Conservation (phyloP, 2,329 filamentous ascomycete species). For the Pseudofabraea citricarpa region DNA sequence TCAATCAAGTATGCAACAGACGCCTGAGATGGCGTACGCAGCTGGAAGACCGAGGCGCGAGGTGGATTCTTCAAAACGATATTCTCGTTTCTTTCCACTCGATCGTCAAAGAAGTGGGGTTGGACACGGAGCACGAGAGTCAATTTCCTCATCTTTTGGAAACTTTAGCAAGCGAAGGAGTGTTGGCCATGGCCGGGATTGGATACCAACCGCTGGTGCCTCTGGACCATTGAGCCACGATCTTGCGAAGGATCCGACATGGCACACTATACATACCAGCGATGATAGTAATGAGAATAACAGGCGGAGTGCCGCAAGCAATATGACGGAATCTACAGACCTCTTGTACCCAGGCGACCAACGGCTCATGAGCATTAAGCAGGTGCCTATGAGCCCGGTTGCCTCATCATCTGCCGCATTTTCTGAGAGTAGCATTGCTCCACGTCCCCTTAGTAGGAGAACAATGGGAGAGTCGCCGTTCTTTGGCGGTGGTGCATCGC, state of each 20-base stretch:
- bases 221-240: slow-evolving; percentile 2
- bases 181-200: slow-evolving; percentile 22
- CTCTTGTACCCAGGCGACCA: slow-evolving; percentile 4
- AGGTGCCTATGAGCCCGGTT: slow-evolving; percentile 15
- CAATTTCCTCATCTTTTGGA: slow-evolving; percentile 12
- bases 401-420: neutral
- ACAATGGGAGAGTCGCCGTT: slow-evolving; percentile 22
- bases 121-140: slow-evolving; percentile 17
- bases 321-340: slow-evolving; percentile 16
- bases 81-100: slow-evolving; percentile 12
- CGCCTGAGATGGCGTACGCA: slow-evolving; percentile 3
- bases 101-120: slow-evolving; percentile 14
- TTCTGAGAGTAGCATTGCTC: slow-evolving; percentile 8
- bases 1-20: slow-evolving; percentile 6
- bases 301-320: slow-evolving; percentile 12
- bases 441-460: slow-evolving; percentile 19
- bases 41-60: slow-evolving; percentile 3
- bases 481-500: slow-evolving; percentile 16
- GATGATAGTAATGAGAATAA: slow-evolving; percentile 6
- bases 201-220: neutral
- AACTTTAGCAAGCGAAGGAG: slow-evolving; percentile 12
- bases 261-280: slow-evolving; percentile 14
- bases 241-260: slow-evolving; percentile 4
- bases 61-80: slow-evolving; percentile 11
- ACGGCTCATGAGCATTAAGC: slow-evolving; percentile 10